Conservation (phyloP, 768 basidiomycete genomes). For the Leccinum subgranulosum region DNA sequence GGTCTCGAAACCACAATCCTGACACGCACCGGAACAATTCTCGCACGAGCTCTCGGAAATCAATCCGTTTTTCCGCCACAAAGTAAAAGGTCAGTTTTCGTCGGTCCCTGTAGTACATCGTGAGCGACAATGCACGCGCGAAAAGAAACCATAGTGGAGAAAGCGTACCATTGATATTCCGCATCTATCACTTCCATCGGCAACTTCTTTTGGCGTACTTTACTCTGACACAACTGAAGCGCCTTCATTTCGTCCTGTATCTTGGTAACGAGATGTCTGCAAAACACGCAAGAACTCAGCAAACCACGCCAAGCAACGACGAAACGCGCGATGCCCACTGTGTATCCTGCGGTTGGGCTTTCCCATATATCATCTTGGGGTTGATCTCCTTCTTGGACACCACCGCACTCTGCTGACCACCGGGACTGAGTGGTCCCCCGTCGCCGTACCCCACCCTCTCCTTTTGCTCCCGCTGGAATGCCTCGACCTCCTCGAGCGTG, state of each 20-base stretch:
- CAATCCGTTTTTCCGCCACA: conserved; percentile 91
- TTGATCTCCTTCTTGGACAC: conserved; percentile 85
- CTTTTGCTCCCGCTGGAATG: conserved; percentile 79
- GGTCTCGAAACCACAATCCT: neutral
- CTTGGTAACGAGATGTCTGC: conserved; percentile 74
- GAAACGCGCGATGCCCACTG: conserved; percentile 42
- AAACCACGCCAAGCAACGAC: neutral
- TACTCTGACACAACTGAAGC: conserved; percentile 84
- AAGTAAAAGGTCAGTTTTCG: conserved; percentile 99
- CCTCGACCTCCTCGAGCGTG: conserved; percentile 85
- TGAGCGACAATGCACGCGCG: neutral
- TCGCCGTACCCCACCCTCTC: conserved; percentile 46
- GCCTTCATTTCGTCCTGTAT: conserved; percentile 91
- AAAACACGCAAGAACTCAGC: neutral
- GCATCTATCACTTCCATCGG: conserved; percentile 99
- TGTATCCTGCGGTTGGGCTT: conserved; percentile 78
- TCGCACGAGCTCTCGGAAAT: conserved; percentile 93
- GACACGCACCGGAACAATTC: conserved; percentile 77
- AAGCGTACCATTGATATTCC: conserved; percentile 91
- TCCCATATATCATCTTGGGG: conserved; percentile 94
- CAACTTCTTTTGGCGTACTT: conserved; percentile 89
- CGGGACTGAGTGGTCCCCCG: conserved; percentile 48
- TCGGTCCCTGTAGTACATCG: conserved; percentile 67
- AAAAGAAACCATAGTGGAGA: neutral
- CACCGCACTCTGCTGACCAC: conserved; percentile 30